Base-by-base conservation (phyloP, 345 rosid species). In the Corymbia maculata region DNA sequence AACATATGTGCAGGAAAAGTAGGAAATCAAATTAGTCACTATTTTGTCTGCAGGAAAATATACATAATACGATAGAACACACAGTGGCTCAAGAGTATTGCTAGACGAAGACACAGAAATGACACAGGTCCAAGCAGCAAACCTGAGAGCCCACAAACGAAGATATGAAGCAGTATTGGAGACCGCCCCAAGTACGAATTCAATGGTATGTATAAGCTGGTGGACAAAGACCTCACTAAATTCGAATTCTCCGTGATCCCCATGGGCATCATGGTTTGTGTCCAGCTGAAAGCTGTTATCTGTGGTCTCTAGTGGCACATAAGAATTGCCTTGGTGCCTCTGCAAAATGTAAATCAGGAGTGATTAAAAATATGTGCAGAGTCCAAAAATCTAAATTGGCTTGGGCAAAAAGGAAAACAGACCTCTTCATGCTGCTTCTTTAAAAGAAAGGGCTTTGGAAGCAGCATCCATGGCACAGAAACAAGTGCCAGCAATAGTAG, bases 131-230 rank as follows among this genome's bases (percentile, higher is more conserved):
- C 45, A 59, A 79, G 55, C n/a, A 44, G 86, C 88, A 86, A 89
- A 98, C 99, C 99, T 98, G 89, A 98, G 97, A 30, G 99, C 98
- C 99, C 99, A 97, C 55, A 95, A 89, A 75, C 99, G 97, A 87
- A 98, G 99, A 91, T 97, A 96, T 5, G 99, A 98, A 88, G 99
- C 99, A 51, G 99, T 98, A 92, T 98, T 98, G 79, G 99, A 98
- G 88, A 97, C 99, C 79, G 98, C 98, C 89, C 99, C 99, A 68
- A 98, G 99, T 64, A 97, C 99, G 93, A 97, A 98, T 91, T 98
- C 99, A 57, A 98, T 97, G 50, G 99, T 98, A 92, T 98, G 99
- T 85, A 98, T 98, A 88, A 98, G 93, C 91, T 96, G 99, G 91
- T 98, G 97, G 44, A 98, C 99, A 88, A 98, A 98, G 87, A 98